Base-by-base conservation (phyloP, 129 eudicot genomes). In the Flaveria ramosissima region DNA sequence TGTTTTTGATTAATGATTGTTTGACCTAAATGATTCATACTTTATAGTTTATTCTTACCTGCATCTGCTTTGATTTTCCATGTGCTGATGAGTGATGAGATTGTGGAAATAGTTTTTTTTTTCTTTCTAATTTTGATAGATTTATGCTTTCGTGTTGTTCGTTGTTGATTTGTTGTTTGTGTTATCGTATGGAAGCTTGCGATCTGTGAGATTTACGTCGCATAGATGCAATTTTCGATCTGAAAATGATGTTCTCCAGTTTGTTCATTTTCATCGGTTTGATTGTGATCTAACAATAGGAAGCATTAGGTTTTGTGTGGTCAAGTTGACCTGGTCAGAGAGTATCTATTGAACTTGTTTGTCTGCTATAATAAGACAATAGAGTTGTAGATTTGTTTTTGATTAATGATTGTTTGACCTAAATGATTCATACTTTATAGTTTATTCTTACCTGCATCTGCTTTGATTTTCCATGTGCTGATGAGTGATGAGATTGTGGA, bases 311-410 rank as follows among this genome's bases (percentile, higher is more conserved):
- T 24, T 71, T 70, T 15, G 8, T 46, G 13, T 69, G 71, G 53
- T 55, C 7, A 69, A 70, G 17, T 36, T 20, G 74, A 75, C 62
- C 71, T 62, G 63, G 80, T 76, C 80, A 76, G 36, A 50, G 36
- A 64, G 80, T 48, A 57, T 73, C 21, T 73, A 11, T 41, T 52
- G 32, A 53, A 53, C 50, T 78, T 70, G 51, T 45, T 26, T 78
- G 76, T 78, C 64, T 68, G 75, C 75, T 41, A 68, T 43, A 68
- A 20, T 20, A 46, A 47, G 65, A 47, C 67, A 16, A 68, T 1
- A 48, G 10, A 61, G 30, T 48, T 61, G 72, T 50, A 60, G 65
- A 61, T 71, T 62, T 71, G 32, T 21, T 21, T 15, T 52, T 64
- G 7, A 45, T 69, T 57, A 68, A 68, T 69, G 43, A 23, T 56